Base-by-base conservation (phyloP, 2,329 filamentous ascomycete species). In the Amylocarpus encephaloides region DNA sequence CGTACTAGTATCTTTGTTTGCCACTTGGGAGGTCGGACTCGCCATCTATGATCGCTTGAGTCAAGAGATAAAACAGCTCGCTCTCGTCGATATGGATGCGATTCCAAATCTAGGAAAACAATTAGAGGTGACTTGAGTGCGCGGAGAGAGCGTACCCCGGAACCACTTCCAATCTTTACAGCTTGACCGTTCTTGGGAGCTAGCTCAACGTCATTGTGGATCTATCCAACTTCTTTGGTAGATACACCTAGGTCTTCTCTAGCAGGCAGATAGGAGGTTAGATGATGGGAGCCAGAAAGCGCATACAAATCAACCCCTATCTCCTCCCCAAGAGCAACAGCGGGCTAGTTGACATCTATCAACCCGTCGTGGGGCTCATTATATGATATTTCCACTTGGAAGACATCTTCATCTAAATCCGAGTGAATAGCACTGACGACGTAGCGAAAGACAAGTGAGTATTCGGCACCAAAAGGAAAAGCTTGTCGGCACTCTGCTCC, bases 1-100 rank as follows among this genome's bases (percentile, higher is more conserved):
- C 64, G 56, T 76, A 77, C 49, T 71, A 70, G 43, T 71, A 70
- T 0, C 67, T 72, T 46, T 64, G 59, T 51, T 67, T 68, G 0
- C 69, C 70, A 2, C 43, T 59, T 1, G 67, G 70, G 10, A 71
- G 53, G 7, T 47, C 45, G 2, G 39, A 9, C 11, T 65, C 57
- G 1, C 62, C 62, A 9, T 57, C 48, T 2, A 73, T 48, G 1
- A 69, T 60, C 9, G 64, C 63, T 7, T 50, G 34, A 0, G 74
- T 52, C 0, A 74, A 38, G 0, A 71, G 48, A 39, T 67, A 64
- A 56, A 72, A 77, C 1, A 77, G 54, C 0, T 62, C 58, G 0
- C 67, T 67, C 53, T 77, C 73, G 2, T 60, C 59, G 3, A 77
- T 64, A 42, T 76, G 73, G 3, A 76, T 69, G 50, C 73, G 65